phyloP scores from a whole-genome alignment of 1,284 basidiomycete genomes.

The Heterobasidion occidentale region DNA sequence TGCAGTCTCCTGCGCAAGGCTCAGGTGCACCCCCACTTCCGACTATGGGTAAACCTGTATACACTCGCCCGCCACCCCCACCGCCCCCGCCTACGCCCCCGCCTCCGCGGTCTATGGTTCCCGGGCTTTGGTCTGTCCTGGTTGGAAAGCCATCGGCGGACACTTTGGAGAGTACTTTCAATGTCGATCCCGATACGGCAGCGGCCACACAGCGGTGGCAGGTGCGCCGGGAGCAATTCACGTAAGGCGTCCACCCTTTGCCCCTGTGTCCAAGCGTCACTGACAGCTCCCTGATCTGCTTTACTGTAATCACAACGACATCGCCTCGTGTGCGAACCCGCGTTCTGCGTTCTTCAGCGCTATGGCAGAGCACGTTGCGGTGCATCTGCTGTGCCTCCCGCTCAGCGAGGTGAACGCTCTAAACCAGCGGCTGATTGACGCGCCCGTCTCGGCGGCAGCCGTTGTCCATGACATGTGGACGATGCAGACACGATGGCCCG shows the following conservation, averaged over 20 bases:
- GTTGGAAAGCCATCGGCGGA: slow-evolving; percentile 20
- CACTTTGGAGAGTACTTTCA: slow-evolving; percentile 24
- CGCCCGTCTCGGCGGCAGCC: slow-evolving; percentile 16
- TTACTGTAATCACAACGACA: not conserved
- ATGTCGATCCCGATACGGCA: slow-evolving; percentile 25
- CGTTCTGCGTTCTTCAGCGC: slow-evolving; percentile 1
- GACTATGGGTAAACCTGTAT: not conserved
- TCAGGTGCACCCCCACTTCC: not conserved
- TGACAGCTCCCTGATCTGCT: slow-evolving; percentile 2
- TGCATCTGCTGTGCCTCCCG: slow-evolving; percentile 34
- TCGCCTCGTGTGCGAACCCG: not conserved
- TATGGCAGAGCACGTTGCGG: slow-evolving; percentile 18
- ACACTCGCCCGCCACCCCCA: not conserved
- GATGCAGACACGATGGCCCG: slow-evolving; percentile 39
- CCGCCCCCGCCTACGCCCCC: not conserved
- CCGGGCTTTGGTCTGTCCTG: slow-evolving; percentile 33
- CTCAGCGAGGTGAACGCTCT: slow-evolving; percentile 20
- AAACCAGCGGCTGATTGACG: slow-evolving; percentile 16
- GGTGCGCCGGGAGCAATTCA: slow-evolving; percentile 12
- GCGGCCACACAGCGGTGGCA: slow-evolving; percentile 17
- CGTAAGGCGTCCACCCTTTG: slow-evolving; percentile 14
- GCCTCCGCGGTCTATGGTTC: slow-evolving; percentile 15
- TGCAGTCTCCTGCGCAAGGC: not conserved
- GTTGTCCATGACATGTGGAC: slow-evolving; percentile 24
- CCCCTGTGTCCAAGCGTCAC: slow-evolving; percentile 10